Evolutionary conservation across 2,329 filamentous ascomycete genomes (phyloP).

Genomic region (Venturia effusa): DNA sequence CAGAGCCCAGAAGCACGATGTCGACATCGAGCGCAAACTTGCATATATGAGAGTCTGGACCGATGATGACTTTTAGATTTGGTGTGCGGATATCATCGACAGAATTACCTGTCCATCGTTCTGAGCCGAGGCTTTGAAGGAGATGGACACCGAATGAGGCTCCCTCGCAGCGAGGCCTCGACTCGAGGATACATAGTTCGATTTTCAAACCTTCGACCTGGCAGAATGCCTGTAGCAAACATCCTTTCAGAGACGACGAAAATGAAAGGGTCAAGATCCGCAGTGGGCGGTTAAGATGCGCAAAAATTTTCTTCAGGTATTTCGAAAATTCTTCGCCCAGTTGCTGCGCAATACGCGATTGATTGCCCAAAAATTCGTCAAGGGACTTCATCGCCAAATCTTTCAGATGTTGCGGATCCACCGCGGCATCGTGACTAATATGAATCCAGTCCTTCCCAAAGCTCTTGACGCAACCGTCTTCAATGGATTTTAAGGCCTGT

Average conservation of each 20-base stretch:
- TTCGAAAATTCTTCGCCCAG: not conserved
- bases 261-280: not conserved
- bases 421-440: not conserved
- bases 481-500: conserved; percentile 10
- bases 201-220: conserved; percentile 19
- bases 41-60: conserved; percentile 50
- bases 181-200: conserved; percentile 53
- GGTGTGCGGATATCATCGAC: conserved; percentile 9
- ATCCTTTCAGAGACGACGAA: not conserved
- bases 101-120: conserved; percentile 5
- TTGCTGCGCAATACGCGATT: not conserved
- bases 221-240: not conserved
- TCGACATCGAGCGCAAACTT: conserved; percentile 43
- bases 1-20: conserved; percentile 52
- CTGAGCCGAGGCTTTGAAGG: conserved; percentile 13
- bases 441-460: not conserved
- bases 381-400: not conserved
- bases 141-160: conserved; percentile 42
- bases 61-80: conserved; percentile 36
- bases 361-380: no score
- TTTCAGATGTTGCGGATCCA: not conserved
- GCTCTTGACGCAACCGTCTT: not conserved
- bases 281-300: not conserved
- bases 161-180: conserved; percentile 56
- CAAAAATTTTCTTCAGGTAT: not conserved